Conservation (phyloP, 768 basidiomycete genomes). For the Neoboletus brunneissimus region DNA sequence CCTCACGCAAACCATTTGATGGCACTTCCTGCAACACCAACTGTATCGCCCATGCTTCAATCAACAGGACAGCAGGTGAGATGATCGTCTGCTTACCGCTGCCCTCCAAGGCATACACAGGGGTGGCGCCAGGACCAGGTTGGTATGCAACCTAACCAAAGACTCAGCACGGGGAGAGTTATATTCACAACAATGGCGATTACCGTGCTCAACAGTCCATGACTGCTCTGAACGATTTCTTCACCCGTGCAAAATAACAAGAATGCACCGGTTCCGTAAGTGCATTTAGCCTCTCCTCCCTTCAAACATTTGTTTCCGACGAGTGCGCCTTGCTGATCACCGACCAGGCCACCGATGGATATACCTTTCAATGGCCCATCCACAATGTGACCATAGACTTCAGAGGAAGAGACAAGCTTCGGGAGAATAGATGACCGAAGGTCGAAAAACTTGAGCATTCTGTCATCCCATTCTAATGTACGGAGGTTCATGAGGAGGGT, state of each 20-base stretch:
- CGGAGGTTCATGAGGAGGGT: conserved; percentile 86
- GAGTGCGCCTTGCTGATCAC: conserved; percentile 97
- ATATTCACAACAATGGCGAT: conserved; percentile 12
- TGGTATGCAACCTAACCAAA: conserved; percentile 77
- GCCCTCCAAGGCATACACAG: conserved; percentile 93
- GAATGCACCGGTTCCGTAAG: conserved; percentile 97
- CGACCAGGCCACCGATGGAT: conserved; percentile 88
- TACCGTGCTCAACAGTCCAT: conserved; percentile 89
- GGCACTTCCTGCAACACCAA: conserved; percentile 92
- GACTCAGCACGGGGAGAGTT: background rate
- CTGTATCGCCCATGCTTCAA: conserved; percentile 34
- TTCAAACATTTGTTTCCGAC: conserved; percentile 93
- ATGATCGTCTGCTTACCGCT: conserved; percentile 58
- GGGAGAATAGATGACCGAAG: conserved; percentile 78
- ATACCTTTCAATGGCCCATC: conserved; percentile 68
- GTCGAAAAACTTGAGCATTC: conserved; percentile 84
- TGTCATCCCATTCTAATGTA: conserved; percentile 79
- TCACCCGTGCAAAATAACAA: conserved; percentile 91
- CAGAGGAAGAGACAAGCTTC: conserved; percentile 83
- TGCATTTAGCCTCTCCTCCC: conserved; percentile 96
- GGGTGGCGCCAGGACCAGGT: conserved; percentile 70
- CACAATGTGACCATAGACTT: conserved; percentile 82
- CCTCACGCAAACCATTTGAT: conserved; percentile 70
- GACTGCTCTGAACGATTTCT: conserved; percentile 78
- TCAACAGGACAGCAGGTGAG: background rate